Conservation (phyloP, 2,329 filamentous ascomycete species). For the Aspergillus quadricinctus region DNA sequence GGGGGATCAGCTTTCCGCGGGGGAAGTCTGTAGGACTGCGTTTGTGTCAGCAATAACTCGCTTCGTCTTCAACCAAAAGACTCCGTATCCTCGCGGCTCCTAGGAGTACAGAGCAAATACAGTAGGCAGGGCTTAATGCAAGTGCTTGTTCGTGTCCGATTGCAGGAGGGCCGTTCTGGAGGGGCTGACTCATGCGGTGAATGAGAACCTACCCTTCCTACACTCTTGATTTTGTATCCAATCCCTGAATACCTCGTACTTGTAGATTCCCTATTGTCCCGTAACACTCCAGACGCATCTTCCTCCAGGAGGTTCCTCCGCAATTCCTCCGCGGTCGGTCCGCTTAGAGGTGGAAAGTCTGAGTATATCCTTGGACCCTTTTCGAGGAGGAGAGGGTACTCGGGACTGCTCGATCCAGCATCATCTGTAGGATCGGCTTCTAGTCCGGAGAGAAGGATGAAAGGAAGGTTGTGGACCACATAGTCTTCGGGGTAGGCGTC, state of each 20-base stretch:
- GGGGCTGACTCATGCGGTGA: not conserved
- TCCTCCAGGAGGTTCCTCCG: slow-evolving; percentile 61
- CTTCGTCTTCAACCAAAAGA: not conserved
- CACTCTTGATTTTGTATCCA: slow-evolving; percentile 65
- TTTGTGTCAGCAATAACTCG: slow-evolving; percentile 13
- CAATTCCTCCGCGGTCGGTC: slow-evolving; percentile 61
- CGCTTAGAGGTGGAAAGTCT: slow-evolving; percentile 63
- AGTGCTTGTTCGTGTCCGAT: not conserved
- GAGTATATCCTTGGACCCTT: slow-evolving; percentile 64
- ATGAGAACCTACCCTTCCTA: slow-evolving; percentile 70
- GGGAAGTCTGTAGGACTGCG: slow-evolving; percentile 52
- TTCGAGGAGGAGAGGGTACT: slow-evolving; percentile 50
- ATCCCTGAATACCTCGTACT: slow-evolving; percentile 45
- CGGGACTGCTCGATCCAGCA: slow-evolving; percentile 29
- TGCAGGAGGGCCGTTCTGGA: not conserved
- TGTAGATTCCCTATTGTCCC: slow-evolving; percentile 56
- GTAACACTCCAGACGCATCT: slow-evolving; percentile 62
- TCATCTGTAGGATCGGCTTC: slow-evolving; percentile 37
- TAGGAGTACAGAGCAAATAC: not conserved
- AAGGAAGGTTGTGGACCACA: slow-evolving; percentile 79
- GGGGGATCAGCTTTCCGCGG: slow-evolving; percentile 60
- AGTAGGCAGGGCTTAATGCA: not conserved
- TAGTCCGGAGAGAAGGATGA: slow-evolving; percentile 78
- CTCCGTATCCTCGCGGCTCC: not conserved
- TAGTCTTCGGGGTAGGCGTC: slow-evolving; percentile 58